phyloP scores from a whole-genome alignment of 805 yeast genomes.

The Candida hispaniensis region DNA sequence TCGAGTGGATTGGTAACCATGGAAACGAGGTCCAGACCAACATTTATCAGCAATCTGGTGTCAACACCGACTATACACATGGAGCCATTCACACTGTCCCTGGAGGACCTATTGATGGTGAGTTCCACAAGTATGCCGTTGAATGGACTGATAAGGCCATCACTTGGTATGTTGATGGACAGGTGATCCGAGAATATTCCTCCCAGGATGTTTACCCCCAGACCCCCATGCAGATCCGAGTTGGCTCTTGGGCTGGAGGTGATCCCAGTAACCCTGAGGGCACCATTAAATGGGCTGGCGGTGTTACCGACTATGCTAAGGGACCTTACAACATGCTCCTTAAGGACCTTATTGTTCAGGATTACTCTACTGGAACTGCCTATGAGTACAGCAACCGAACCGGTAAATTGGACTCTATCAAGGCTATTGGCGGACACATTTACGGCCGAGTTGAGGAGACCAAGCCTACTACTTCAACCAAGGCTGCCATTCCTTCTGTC shows the following conservation, averaged over 20 bases:
- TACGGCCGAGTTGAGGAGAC: no score
- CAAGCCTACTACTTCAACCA: no score
- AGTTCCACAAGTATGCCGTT: conserved; percentile 66
- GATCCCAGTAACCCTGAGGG: conserved; percentile 42
- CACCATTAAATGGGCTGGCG: conserved; percentile 69
- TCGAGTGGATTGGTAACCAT: conserved; percentile 83
- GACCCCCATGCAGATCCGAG: conserved; percentile 70
- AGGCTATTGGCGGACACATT: conserved; percentile 37
- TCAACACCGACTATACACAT: conserved; percentile 63
- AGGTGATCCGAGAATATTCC: conserved; percentile 49
- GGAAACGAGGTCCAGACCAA: conserved; percentile 57
- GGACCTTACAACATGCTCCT: conserved; percentile 51
- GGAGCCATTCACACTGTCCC: conserved; percentile 49
- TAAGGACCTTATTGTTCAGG: conserved; percentile 46
- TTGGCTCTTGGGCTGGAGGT: conserved; percentile 45
- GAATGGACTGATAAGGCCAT: conserved; percentile 68
- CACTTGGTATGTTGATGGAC: conserved; percentile 67
- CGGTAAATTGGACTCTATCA: conserved; percentile 35
- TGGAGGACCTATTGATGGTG: conserved; percentile 45
- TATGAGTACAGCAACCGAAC: conserved; percentile 34
- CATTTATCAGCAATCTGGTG: conserved; percentile 76
- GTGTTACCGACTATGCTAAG: conserved; percentile 38
- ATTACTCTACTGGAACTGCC: conserved; percentile 39
- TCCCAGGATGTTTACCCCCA: conserved; percentile 72
- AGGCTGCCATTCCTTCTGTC: no score